Conservation (phyloP, 2,329 filamentous ascomycete species). For the Alternaria solani region DNA sequence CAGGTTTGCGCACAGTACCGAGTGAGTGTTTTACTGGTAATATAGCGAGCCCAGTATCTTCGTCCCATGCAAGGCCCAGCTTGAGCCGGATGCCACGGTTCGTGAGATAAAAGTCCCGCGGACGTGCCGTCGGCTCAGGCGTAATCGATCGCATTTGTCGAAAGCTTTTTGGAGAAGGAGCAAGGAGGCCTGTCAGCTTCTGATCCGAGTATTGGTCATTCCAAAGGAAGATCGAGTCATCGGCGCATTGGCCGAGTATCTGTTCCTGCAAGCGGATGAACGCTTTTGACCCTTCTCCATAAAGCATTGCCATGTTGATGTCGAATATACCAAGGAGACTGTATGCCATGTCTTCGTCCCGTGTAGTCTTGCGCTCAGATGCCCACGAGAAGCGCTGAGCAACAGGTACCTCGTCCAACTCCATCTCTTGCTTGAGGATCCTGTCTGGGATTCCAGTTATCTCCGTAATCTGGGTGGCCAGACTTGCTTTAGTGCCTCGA, state of each 20-base stretch:
- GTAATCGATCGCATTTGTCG: constrained; percentile 7
- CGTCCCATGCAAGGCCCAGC: constrained; percentile 9
- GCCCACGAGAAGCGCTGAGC: constrained; percentile 29
- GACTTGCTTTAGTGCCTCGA: constrained; percentile 13
- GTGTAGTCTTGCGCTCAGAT: constrained; percentile 24
- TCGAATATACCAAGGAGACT: constrained; percentile 25
- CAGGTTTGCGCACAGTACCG: neutral
- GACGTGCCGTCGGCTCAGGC: constrained; percentile 6
- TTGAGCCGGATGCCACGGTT: constrained; percentile 15
- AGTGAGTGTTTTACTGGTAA: constrained; percentile 14
- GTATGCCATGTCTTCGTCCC: constrained; percentile 28
- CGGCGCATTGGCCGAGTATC: constrained; percentile 13
- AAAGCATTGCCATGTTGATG: constrained; percentile 24
- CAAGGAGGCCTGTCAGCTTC: constrained; percentile 10
- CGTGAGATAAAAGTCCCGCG: constrained; percentile 11
- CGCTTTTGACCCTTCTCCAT: constrained; percentile 19
- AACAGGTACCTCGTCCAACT: constrained; percentile 18
- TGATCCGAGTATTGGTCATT: constrained; percentile 6
- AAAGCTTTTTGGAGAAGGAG: constrained; percentile 8
- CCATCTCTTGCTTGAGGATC: constrained; percentile 6
- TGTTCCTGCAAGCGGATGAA: constrained; percentile 21
- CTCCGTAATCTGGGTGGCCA: constrained; percentile 4
- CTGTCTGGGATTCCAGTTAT: constrained; percentile 15
- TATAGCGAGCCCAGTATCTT: constrained; percentile 12
- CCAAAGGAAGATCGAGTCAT: constrained; percentile 16